A percentile compares a stretch with the other conserved stretches of the same genome.
These are phyloP conservation scores for Chalciporus sp. DNA, from an alignment of 1,284 basidiomycete genomes.

Conservation along the genomic window DNA sequence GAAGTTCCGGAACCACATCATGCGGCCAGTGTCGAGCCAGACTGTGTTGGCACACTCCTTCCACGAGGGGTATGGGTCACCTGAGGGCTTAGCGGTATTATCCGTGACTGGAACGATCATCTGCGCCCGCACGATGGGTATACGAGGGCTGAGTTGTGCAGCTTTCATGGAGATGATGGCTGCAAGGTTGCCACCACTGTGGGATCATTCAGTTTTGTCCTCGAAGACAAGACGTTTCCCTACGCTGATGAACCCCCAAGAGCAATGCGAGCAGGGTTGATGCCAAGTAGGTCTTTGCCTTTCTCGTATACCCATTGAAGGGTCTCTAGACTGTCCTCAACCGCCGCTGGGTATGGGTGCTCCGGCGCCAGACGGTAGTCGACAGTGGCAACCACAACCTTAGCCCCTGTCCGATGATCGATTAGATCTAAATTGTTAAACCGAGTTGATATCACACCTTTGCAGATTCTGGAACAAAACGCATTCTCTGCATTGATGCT, in stretches of 20 bases:
- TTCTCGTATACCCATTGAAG: constrained; percentile 51
- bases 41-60: constrained; percentile 49
- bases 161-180: constrained; percentile 54
- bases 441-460: constrained; percentile 16
- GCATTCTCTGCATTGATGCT: constrained; percentile 40
- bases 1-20: constrained; percentile 57
- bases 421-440: neutral
- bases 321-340: constrained; percentile 57
- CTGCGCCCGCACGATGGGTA: constrained; percentile 45
- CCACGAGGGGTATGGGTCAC: constrained; percentile 47
- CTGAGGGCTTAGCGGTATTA: constrained; percentile 34
- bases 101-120: constrained; percentile 48
- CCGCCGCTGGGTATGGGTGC: constrained; percentile 57
- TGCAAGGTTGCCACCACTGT: constrained; percentile 56
- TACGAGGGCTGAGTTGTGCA: constrained; percentile 39
- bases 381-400: constrained; percentile 52
- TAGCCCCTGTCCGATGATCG: constrained; percentile 24
- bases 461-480: constrained; percentile 35
- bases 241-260: constrained; percentile 59
- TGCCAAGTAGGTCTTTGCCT: constrained; percentile 40
- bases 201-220: constrained; percentile 1
- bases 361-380: constrained; percentile 67
- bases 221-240: constrained; percentile 4
- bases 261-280: constrained; percentile 46
- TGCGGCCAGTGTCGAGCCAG: constrained; percentile 46